A percentile compares a stretch with the other conserved stretches of the same genome.
phyloP scores from a whole-genome alignment of 371 early-diverging fungal species.

The Modicella reniformis region DNA sequence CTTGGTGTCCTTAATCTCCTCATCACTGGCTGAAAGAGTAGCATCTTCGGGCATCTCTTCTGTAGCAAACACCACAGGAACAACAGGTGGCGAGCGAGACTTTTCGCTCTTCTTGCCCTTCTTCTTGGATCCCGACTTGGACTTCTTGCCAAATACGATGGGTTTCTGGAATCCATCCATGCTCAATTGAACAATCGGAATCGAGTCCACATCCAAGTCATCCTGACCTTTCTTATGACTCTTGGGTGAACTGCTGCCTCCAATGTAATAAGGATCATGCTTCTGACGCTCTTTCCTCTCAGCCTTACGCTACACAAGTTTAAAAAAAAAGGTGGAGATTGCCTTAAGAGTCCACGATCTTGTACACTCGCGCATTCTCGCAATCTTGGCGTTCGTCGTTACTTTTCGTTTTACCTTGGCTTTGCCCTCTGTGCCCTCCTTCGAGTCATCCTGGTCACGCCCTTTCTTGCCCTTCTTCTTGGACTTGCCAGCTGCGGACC shows the following conservation, averaged over 20 bases:
- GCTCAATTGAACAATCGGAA: constrained; percentile 82
- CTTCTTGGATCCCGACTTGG: constrained; percentile 44
- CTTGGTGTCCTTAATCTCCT: constrained; percentile 20
- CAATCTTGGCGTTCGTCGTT: too few species aligned
- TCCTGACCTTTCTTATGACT: constrained; percentile 48
- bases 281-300: constrained; percentile 71
- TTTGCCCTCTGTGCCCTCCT: constrained; percentile 38
- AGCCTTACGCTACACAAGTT: constrained; percentile 59
- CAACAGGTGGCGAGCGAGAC: constrained; percentile 55
- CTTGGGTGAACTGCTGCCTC: constrained; percentile 37
- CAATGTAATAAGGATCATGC: constrained; percentile 83
- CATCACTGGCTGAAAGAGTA: constrained; percentile 61
- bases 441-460: constrained; percentile 34
- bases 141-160: constrained; percentile 38
- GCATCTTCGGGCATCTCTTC: constrained; percentile 79
- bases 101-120: constrained; percentile 56
- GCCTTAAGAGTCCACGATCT: too few species aligned
- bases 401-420: constrained; percentile 42
- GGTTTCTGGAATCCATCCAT: constrained; percentile 66
- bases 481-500: constrained; percentile 36
- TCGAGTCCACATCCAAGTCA: constrained; percentile 79
- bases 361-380: too few species aligned
- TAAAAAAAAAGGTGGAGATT: too few species aligned
- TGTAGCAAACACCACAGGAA: constrained; percentile 64
- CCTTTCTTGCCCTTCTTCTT: constrained; percentile 57